These are phyloP conservation scores for Lactarius evosmus DNA, from an alignment of 768 basidiomycete genomes.

Conservation along the genomic window DNA sequence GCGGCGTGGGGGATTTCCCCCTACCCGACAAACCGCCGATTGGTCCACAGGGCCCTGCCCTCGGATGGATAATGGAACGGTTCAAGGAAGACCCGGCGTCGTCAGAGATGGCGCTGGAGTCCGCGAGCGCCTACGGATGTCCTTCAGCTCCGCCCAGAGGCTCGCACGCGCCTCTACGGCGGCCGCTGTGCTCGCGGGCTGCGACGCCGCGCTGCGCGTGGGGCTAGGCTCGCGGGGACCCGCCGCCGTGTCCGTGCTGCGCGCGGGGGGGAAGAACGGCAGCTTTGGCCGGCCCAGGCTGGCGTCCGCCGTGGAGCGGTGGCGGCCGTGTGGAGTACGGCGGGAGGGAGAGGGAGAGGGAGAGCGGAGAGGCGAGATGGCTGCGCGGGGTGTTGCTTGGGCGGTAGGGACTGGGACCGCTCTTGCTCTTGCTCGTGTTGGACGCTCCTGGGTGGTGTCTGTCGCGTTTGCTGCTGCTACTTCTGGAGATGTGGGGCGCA, in stretches of 20 bases:
- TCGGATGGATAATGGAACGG: too few species aligned
- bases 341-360: not conserved
- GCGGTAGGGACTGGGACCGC: constrained; percentile 16
- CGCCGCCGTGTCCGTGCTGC: constrained; percentile 32
- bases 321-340: not conserved
- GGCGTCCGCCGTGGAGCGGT: not conserved
- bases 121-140: constrained; percentile 20
- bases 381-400: constrained; percentile 22
- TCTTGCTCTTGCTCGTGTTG: not conserved
- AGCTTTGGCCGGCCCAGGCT: constrained; percentile 38
- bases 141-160: constrained; percentile 28
- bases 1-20: too few species aligned
- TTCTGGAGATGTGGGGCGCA: constrained; percentile 27
- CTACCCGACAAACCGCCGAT: too few species aligned
- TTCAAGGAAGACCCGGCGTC: too few species aligned
- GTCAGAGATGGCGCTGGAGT: constrained; percentile 20
- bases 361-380: constrained; percentile 9
- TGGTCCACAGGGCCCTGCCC: too few species aligned
- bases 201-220: constrained; percentile 31
- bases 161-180: constrained; percentile 18
- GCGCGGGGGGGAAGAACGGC: not conserved
- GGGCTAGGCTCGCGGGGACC: constrained; percentile 40
- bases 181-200: constrained; percentile 15
- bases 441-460: too few species aligned
- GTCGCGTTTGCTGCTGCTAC: constrained; percentile 27